A percentile compares a stretch with the other conserved stretches of the same genome.
These are phyloP conservation scores for Russula earlei DNA, from an alignment of 768 basidiomycete genomes.

Conservation along the genomic window DNA sequence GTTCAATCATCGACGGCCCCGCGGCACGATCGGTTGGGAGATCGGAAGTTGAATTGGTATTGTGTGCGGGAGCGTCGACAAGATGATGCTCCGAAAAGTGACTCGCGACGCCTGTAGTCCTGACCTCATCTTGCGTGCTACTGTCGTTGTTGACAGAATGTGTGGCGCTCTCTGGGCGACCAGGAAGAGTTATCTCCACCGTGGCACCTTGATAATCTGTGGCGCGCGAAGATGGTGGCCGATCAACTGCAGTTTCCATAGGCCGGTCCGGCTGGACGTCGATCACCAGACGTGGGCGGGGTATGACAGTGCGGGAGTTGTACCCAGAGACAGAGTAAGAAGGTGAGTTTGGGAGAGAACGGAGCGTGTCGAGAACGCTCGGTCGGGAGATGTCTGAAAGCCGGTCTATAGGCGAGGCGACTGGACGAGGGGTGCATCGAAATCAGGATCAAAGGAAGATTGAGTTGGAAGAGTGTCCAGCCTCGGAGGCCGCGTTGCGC, in stretches of 20 bases:
- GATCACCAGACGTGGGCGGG: not conserved
- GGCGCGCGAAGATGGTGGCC: not conserved
- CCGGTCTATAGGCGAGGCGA: not conserved
- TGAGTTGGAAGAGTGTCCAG: not conserved
- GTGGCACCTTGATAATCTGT: not conserved
- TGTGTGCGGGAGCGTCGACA: not conserved
- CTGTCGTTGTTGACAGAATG: not conserved
- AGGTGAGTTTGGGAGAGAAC: not conserved
- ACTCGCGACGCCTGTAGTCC: not conserved
- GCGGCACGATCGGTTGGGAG: not conserved
- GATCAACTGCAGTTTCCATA: not conserved
- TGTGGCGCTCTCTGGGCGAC: not conserved
- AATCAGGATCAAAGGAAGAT: not conserved
- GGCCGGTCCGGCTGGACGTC: not conserved
- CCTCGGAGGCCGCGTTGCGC: not conserved
- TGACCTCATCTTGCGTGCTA: not conserved
- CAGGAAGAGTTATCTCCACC: not conserved
- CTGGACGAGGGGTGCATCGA: not conserved
- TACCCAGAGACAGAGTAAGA: not conserved
- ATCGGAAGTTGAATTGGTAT: not conserved
- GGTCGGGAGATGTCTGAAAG: slow-evolving; percentile 1
- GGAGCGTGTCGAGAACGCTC: not conserved
- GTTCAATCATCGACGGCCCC: not conserved
- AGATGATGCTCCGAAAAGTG: not conserved
- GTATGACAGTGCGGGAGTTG: not conserved